Conservation (phyloP, 108 stramenopile species). For the Cyclotella sp. region DNA sequence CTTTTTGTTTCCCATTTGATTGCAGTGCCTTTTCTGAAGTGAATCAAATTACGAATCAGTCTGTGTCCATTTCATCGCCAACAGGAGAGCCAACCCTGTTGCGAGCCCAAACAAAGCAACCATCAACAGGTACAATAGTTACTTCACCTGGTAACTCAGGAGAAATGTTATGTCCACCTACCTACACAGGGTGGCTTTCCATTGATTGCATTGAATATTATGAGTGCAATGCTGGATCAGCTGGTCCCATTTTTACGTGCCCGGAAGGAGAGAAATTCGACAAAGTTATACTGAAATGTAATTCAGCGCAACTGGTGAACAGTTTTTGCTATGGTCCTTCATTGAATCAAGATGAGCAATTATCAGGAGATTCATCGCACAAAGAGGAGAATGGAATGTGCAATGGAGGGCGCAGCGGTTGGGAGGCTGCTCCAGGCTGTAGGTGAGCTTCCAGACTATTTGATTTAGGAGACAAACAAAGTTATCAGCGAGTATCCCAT, state of each 20-base stretch:
- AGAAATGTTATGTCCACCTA: conserved; percentile 8
- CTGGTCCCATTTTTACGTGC: conserved; percentile 7
- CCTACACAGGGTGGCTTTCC: conserved; percentile 25
- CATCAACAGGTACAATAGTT: background rate
- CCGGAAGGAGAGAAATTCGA: conserved; percentile 18
- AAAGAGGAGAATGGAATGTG: conserved; percentile 3
- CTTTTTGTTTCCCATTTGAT: conserved; percentile 41
- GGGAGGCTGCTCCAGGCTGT: conserved; percentile 9
- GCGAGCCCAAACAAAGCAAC: background rate
- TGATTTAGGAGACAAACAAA: background rate
- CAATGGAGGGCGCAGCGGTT: conserved; percentile 15
- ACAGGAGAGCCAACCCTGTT: background rate
- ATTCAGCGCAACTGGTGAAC: conserved; percentile 11
- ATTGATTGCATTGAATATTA: conserved; percentile 34
- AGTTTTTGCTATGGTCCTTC: conserved; percentile 34
- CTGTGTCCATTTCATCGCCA: background rate
- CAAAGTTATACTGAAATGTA: background rate
- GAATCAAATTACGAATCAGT: background rate
- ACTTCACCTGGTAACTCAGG: background rate
- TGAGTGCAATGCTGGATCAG: conserved; percentile 21
- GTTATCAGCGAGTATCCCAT: background rate
- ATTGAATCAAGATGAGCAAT: background rate
- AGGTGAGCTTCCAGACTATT: background rate
- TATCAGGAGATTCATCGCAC: background rate
- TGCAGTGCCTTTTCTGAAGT: background rate